phyloP scores from a whole-genome alignment of 495 filamentous ascomycete species.

The Pseudotulostoma volvatum region DNA sequence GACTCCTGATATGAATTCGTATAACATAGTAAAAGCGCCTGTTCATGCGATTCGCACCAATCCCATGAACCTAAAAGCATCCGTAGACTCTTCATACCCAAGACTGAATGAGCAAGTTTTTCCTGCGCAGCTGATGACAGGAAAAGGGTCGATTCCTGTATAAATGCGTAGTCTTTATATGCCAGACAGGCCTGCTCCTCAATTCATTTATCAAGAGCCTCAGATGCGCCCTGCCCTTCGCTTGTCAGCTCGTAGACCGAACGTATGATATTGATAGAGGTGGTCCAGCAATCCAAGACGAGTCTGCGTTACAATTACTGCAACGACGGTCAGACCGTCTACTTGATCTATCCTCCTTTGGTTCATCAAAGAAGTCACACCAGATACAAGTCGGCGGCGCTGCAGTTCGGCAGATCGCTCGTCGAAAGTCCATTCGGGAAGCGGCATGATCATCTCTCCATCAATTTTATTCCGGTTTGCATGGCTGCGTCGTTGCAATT shows the following conservation, averaged over 20 bases:
- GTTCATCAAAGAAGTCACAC: background rate
- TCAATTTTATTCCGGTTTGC: background rate
- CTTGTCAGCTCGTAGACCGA: background rate
- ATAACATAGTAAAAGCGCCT: background rate
- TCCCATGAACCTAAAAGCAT: background rate
- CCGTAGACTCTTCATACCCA: background rate
- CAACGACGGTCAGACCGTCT: background rate
- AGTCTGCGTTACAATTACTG: background rate
- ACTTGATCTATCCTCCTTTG: background rate
- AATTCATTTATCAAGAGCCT: background rate
- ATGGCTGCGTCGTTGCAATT: background rate
- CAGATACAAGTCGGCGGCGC: background rate
- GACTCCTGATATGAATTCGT: background rate
- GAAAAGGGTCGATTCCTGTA: background rate
- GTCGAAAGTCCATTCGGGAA: background rate
- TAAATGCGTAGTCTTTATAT: background rate
- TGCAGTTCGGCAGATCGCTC: background rate
- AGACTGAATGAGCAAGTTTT: background rate
- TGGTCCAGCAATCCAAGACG: background rate
- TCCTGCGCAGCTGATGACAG: background rate
- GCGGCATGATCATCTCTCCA: background rate
- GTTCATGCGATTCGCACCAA: background rate
- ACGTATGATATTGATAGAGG: background rate
- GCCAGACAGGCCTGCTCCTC: background rate
- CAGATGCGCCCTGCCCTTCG: background rate